phyloP scores from a whole-genome alignment of 2,329 filamentous ascomycete species.

The Talaromyces funiculosus region DNA sequence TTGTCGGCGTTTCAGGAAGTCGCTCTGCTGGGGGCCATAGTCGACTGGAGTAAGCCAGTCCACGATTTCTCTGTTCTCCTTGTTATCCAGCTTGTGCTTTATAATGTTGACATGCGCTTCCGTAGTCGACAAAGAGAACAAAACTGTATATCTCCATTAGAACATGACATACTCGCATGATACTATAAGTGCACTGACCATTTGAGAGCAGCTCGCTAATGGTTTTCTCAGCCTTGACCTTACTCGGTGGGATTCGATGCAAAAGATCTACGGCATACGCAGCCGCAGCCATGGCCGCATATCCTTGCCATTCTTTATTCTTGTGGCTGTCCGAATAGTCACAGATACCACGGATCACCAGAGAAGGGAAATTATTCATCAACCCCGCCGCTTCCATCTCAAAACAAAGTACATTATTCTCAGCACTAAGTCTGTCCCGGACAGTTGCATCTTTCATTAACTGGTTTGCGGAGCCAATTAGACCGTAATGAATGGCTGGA shows the following conservation, averaged over 20 bases:
- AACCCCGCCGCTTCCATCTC: conserved; percentile 12
- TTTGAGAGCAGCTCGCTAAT: no score
- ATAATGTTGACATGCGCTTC: no score
- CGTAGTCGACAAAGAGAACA: no score
- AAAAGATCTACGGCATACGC: neutral
- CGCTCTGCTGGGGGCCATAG: conserved; percentile 8
- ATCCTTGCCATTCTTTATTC: conserved; percentile 15
- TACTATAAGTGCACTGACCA: no score
- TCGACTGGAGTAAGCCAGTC: conserved; percentile 8
- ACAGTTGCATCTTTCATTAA: conserved; percentile 17
- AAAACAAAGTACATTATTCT: conserved; percentile 9
- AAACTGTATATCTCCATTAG: no score
- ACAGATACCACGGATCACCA: conserved; percentile 16
- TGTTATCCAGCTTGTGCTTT: no score
- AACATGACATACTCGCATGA: no score
- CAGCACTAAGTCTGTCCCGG: conserved; percentile 9
- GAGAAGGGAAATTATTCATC: conserved; percentile 10
- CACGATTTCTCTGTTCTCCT: neutral
- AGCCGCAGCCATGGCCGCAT: conserved; percentile 14
- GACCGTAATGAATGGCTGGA: conserved; percentile 16
- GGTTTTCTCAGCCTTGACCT: no score
- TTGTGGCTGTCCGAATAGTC: conserved; percentile 17
- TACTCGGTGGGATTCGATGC: no score
- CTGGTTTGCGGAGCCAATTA: conserved; percentile 19
- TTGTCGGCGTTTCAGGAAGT: neutral